Conservation (phyloP, 768 basidiomycete species). For the Suillus sp. region DNA sequence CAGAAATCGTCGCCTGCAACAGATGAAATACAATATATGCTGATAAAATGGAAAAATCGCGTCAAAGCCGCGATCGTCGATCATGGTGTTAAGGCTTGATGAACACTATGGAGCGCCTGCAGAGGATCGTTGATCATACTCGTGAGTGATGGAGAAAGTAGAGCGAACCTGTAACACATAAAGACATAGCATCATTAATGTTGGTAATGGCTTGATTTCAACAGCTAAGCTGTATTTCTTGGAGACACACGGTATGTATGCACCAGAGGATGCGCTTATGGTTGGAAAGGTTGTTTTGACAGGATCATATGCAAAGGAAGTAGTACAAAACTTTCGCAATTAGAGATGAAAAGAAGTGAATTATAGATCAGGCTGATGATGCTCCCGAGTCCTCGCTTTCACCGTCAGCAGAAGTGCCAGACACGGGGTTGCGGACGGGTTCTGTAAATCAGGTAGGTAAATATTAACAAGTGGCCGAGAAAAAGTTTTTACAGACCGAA, state of each 20-base stretch:
- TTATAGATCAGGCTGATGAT: constrained; percentile 34
- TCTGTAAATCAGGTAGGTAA: constrained; percentile 45
- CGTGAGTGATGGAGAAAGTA: neutral
- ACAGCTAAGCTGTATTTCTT: neutral
- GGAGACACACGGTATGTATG: constrained; percentile 24
- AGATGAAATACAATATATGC: constrained; percentile 7
- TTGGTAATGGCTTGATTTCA: neutral
- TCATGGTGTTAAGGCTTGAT: constrained; percentile 54
- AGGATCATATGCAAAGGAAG: constrained; percentile 33
- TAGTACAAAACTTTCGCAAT: constrained; percentile 33
- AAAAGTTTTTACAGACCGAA: constrained; percentile 58
- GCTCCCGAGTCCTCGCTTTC: constrained; percentile 58
- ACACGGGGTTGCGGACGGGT: constrained; percentile 57
- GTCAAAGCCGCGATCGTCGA: constrained; percentile 66
- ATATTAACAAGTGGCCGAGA: constrained; percentile 16
- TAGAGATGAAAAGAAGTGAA: constrained; percentile 28
- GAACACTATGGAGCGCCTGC: constrained; percentile 50
- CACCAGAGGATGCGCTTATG: constrained; percentile 4
- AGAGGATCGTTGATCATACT: constrained; percentile 7
- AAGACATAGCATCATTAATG: constrained; percentile 46
- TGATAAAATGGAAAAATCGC: constrained; percentile 70
- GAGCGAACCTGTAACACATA: constrained; percentile 47
- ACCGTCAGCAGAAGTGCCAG: constrained; percentile 51
- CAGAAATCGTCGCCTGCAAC: neutral
- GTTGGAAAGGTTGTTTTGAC: constrained; percentile 22